Evolutionary conservation across 192 early-diverging fungal species (phyloP).

Genomic region (Backusella westeae): DNA sequence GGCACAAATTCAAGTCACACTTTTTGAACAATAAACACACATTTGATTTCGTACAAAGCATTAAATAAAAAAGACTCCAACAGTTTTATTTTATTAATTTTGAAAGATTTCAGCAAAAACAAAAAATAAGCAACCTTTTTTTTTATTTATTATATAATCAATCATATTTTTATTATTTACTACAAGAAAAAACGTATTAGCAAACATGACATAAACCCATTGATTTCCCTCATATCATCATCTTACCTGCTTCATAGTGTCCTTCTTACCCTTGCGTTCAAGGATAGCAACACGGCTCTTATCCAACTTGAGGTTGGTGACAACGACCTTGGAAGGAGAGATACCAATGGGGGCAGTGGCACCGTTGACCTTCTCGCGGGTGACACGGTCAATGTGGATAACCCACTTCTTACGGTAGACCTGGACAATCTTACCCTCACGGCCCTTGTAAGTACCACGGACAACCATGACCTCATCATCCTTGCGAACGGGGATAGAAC

Average conservation of each 20-base stretch:
- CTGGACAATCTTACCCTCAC: constrained; percentile 92
- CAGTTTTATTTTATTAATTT: too few species aligned
- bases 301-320: constrained; percentile 95
- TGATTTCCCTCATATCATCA: too few species aligned
- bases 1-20: too few species aligned
- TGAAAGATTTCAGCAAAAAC: too few species aligned
- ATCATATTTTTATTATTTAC: not conserved
- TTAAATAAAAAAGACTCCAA: too few species aligned
- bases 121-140: not conserved
- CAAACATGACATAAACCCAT: not conserved
- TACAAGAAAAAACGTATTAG: not conserved
- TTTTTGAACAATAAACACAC: too few species aligned
- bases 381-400: constrained; percentile 97
- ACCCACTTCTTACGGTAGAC: constrained; percentile 97
- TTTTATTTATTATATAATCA: not conserved
- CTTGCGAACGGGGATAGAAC: constrained; percentile 95
- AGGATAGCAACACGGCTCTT: constrained; percentile 93
- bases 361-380: constrained; percentile 97
- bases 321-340: constrained; percentile 98
- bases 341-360: constrained; percentile 87
- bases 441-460: constrained; percentile 95
- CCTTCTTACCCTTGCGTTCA: constrained; percentile 71
- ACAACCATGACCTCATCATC: constrained; percentile 97
- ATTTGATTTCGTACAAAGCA: too few species aligned
- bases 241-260: constrained; percentile 35